phyloP scores from a whole-genome alignment of 257 asterid species.

The Osmanthus fragrans region DNA sequence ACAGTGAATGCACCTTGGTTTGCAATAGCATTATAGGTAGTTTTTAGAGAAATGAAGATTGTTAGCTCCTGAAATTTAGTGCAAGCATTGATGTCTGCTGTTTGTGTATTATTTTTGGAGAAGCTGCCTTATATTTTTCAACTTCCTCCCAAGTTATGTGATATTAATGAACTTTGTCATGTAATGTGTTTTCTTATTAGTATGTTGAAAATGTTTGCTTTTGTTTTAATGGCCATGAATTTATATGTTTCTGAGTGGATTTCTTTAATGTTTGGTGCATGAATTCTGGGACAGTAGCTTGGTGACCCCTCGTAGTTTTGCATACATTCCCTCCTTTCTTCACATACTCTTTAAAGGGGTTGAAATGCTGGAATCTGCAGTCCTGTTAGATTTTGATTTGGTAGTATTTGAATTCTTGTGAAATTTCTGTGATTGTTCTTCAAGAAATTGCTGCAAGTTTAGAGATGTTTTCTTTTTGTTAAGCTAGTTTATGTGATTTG shows the following conservation, averaged over 20 bases:
- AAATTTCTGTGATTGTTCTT: not conserved
- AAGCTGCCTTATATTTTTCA: not conserved
- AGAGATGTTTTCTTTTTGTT: not conserved
- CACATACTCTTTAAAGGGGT: not conserved
- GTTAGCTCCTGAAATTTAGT: no score
- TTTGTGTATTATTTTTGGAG: not conserved
- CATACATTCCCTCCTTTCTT: not conserved
- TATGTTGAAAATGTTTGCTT: not conserved
- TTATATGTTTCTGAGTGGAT: not conserved
- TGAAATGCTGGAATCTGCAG: not conserved
- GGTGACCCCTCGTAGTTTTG: not conserved
- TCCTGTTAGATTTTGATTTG: not conserved
- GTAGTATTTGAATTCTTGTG: not conserved
- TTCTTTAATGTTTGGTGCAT: not conserved
- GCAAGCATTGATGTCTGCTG: not conserved
- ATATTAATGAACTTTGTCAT: not conserved
- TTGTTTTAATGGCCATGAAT: not conserved
- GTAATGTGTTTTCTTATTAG: not conserved
- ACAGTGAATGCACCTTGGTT: no score
- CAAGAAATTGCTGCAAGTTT: conserved; percentile 36
- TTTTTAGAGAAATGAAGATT: no score
- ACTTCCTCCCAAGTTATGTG: not conserved
- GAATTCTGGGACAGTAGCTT: not conserved
- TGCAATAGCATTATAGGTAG: no score
- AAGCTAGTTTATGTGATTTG: not conserved